A percentile compares a stretch with the other conserved stretches of the same genome.
Conservation (phyloP, 345 rosid genomes). For the Fremontodendron californicum region DNA sequence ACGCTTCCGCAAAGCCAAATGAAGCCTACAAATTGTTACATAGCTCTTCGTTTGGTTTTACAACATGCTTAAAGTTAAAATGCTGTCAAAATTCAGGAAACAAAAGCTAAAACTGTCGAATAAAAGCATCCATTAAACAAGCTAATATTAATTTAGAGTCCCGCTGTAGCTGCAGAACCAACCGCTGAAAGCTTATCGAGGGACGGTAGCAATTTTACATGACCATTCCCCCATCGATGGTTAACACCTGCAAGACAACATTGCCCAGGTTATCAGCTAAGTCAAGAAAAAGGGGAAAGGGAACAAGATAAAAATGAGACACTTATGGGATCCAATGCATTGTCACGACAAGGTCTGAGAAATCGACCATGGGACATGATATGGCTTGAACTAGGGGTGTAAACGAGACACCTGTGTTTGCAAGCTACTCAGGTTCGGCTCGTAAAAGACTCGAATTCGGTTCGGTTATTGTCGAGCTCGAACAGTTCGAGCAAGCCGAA, state of each 20-base stretch:
- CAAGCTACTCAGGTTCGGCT: background rate
- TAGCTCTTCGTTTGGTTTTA: background rate
- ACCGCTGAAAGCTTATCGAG: background rate
- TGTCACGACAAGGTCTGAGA: background rate
- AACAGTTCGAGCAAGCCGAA: too few species aligned
- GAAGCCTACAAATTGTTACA: background rate
- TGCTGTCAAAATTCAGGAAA: background rate
- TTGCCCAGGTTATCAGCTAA: background rate
- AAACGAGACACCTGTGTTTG: background rate
- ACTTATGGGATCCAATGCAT: background rate
- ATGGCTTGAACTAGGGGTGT: background rate
- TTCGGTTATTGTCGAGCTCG: too few species aligned
- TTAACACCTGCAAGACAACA: slow-evolving; percentile 54
- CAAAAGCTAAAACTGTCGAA: background rate
- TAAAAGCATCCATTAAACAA: background rate
- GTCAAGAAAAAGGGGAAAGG: background rate
- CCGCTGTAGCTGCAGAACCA: background rate
- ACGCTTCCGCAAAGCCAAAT: background rate
- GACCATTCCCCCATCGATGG: slow-evolving; percentile 97
- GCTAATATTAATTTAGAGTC: background rate
- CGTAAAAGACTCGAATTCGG: background rate
- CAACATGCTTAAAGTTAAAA: background rate
- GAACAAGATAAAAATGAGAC: background rate
- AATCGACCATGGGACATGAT: background rate
- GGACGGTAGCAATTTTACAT: slow-evolving; percentile 37